These are phyloP conservation scores for Litchi chinensis DNA, from an alignment of 345 rosid genomes.

Conservation along the genomic window DNA sequence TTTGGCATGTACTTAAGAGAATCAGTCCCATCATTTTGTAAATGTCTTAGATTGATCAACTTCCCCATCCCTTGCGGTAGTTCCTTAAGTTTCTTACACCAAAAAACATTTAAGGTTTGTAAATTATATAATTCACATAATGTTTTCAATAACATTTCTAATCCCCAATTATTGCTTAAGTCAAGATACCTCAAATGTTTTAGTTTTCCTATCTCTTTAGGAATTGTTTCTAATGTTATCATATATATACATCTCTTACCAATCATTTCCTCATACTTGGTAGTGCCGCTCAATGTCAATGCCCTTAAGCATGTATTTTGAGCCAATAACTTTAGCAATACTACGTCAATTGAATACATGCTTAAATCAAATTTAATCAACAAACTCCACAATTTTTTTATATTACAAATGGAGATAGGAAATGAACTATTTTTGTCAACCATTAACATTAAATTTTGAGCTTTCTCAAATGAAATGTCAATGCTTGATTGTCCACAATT, in stretches of 20 bases:
- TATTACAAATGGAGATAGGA: too few relatives aligned
- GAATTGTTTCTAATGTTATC: conserved; percentile 9
- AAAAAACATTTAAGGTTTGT: conserved; percentile 4
- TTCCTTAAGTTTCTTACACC: neutral
- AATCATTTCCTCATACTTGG: neutral
- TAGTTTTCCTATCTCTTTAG: conserved; percentile 17
- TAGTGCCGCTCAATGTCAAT: neutral
- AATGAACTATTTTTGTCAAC: too few relatives aligned
- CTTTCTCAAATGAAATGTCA: too few relatives aligned
- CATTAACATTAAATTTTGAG: too few relatives aligned
- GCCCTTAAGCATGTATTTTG: too few relatives aligned
- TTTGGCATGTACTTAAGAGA: neutral
- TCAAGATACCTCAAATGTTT: conserved; percentile 25
- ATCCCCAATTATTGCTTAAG: conserved; percentile 2
- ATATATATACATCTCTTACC: rapidly evolving
- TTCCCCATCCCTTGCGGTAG: conserved; percentile 23
- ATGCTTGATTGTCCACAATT: too few relatives aligned
- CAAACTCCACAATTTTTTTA: too few relatives aligned
- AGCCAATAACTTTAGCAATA: too few relatives aligned
- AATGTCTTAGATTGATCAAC: conserved; percentile 16
- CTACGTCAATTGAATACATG: too few relatives aligned
- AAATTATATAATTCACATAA: conserved; percentile 21
- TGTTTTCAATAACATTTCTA: conserved; percentile 22
- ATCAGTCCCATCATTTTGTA: neutral
- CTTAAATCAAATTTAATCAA: too few relatives aligned